Conservation (phyloP, 345 rosid species). For the Salix brachista region DNA sequence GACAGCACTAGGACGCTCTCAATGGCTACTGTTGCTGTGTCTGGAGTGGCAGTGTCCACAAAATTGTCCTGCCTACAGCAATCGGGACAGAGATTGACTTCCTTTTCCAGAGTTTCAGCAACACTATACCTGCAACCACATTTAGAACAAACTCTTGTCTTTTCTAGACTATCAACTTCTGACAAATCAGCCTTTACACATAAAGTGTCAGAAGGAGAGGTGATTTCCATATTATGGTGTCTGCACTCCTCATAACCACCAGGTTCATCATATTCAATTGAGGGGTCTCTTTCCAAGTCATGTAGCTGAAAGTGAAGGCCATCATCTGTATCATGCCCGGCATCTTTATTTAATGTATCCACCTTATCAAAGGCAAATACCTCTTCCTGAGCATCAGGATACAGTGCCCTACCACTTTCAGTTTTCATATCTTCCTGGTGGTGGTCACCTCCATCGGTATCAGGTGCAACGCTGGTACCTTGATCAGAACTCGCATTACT, state of each 20-base stretch:
- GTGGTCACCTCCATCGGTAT: slow-evolving; percentile 50
- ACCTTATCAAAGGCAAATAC: slow-evolving; percentile 53
- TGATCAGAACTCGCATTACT: slow-evolving; percentile 66
- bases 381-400: slow-evolving; percentile 52
- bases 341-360: slow-evolving; percentile 40
- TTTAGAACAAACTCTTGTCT: slow-evolving; percentile 47
- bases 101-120: slow-evolving; percentile 37
- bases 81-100: slow-evolving; percentile 57
- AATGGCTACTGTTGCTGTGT: slow-evolving; percentile 22
- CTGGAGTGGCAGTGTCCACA: slow-evolving; percentile 26
- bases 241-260: slow-evolving; percentile 39
- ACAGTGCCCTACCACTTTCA: slow-evolving; percentile 37
- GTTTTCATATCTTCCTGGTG: slow-evolving; percentile 35
- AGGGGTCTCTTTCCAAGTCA: slow-evolving; percentile 36
- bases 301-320: slow-evolving; percentile 35
- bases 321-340: slow-evolving; percentile 36
- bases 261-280: slow-evolving; percentile 37
- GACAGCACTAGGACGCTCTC: slow-evolving; percentile 27
- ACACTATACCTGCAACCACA: slow-evolving; percentile 55
- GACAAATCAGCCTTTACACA: slow-evolving; percentile 35
- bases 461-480: slow-evolving; percentile 44
- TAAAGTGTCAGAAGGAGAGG: slow-evolving; percentile 39
- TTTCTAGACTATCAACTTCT: slow-evolving; percentile 42
- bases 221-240: slow-evolving; percentile 40
- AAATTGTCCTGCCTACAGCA: slow-evolving; percentile 51